Percentiles rank a stretch among this genome's conserved stretches.
Evolutionary conservation across 345 rosid genomes (phyloP).

Genomic region (Hibiscus syriacus): DNA sequence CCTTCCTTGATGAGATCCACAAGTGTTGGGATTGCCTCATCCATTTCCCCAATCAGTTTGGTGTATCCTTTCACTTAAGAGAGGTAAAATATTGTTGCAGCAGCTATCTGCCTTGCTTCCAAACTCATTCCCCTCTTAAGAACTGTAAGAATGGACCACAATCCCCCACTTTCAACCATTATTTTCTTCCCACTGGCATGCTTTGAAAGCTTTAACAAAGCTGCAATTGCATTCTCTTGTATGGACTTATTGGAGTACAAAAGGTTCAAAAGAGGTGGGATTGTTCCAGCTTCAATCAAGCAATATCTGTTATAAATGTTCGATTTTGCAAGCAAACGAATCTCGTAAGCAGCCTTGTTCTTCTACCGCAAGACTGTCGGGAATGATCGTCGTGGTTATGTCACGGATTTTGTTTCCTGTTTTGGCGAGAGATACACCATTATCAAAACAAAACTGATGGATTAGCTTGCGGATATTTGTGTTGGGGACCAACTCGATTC

Average conservation of each 20-base stretch:
- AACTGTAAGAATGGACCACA: constrained; percentile 35
- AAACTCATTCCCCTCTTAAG: constrained; percentile 44
- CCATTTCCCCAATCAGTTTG: constrained; percentile 49
- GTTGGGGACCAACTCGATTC: constrained; percentile 53
- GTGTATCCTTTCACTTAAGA: constrained; percentile 52
- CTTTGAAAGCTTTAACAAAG: constrained; percentile 63
- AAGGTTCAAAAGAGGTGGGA: constrained; percentile 46
- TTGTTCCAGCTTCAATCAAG: constrained; percentile 53
- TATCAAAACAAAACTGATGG: constrained; percentile 41
- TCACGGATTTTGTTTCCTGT: constrained; percentile 29
- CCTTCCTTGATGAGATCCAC: constrained; percentile 47
- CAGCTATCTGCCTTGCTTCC: constrained; percentile 58
- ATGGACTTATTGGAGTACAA: constrained; percentile 23
- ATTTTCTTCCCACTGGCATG: constrained; percentile 43
- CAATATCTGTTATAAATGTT: constrained; percentile 53
- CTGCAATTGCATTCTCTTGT: constrained; percentile 61
- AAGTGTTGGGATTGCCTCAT: constrained; percentile 47
- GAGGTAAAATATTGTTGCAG: constrained; percentile 64
- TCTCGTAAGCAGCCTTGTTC: constrained; percentile 57
- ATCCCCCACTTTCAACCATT: constrained; percentile 53
- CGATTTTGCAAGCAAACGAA: constrained; percentile 56
- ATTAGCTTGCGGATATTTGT: constrained; percentile 47
- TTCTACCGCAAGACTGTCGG: constrained; percentile 48
- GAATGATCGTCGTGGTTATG: constrained; percentile 33
- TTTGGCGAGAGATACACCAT: constrained; percentile 36